These are phyloP conservation scores for Bimuria novae-zelandiae DNA, from an alignment of 2,329 filamentous ascomycete species.

Conservation along the genomic window DNA sequence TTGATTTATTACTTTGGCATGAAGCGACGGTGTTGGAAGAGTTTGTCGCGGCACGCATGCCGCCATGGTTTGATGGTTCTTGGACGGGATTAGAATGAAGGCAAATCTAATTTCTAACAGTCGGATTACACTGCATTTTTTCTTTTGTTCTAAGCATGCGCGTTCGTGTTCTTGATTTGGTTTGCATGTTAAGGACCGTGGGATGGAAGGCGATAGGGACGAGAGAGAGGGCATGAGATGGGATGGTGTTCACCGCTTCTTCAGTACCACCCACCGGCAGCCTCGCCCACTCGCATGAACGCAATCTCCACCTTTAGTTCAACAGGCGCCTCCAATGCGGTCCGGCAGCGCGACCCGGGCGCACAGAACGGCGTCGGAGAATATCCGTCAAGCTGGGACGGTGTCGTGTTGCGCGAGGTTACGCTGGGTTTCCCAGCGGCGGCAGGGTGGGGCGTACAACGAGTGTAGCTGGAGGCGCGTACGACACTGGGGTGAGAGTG, in stretches of 20 bases:
- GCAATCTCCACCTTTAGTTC: neutral
- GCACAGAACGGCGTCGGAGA: slow-evolving; percentile 6
- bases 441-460: neutral
- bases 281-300: no score
- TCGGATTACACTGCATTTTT: neutral
- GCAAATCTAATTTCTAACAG: slow-evolving; percentile 9
- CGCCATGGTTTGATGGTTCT: slow-evolving; percentile 11
- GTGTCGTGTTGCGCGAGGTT: no score
- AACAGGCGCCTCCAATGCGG: neutral
- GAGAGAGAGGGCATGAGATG: no score
- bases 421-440: slow-evolving; percentile 15
- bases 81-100: slow-evolving; percentile 14
- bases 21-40: slow-evolving; percentile 14
- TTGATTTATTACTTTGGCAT: slow-evolving; percentile 1
- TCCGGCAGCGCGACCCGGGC: no score
- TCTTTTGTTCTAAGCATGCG: neutral
- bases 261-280: slow-evolving; percentile 18
- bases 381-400: slow-evolving; percentile 5
- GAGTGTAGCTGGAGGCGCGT: neutral
- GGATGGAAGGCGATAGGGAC: no score
- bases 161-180: no score
- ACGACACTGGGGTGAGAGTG: neutral
- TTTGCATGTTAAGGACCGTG: no score
- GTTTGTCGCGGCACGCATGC: slow-evolving; percentile 4
- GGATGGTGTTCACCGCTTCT: slow-evolving; percentile 20